Conservation (phyloP, 495 filamentous ascomycete genomes). For the Choiromyces venosus region DNA sequence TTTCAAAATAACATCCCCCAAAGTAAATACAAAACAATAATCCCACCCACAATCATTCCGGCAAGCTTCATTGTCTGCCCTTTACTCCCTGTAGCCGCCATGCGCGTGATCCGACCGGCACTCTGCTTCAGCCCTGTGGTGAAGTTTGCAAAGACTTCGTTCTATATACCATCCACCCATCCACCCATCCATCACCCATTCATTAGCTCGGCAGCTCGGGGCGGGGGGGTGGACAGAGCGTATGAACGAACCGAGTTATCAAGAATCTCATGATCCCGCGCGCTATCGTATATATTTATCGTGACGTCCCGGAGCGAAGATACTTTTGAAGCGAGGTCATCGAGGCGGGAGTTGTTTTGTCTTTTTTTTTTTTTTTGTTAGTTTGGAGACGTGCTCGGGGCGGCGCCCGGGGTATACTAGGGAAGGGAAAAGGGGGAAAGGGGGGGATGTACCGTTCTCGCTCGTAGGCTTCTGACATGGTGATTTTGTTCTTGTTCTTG, state of each 20-base stretch:
- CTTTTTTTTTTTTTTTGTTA: slow-evolving; percentile 4
- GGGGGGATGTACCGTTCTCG: slow-evolving; percentile 56
- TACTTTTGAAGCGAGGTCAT: slow-evolving; percentile 83
- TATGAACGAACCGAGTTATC: slow-evolving; percentile 66
- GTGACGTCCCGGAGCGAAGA: slow-evolving; percentile 90
- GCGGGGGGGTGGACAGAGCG: not conserved
- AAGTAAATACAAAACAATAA: slow-evolving; percentile 69
- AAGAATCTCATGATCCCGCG: slow-evolving; percentile 75
- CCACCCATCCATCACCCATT: no score
- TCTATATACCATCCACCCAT: slow-evolving; percentile 13
- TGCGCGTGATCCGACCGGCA: slow-evolving; percentile 77
- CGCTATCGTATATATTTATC: slow-evolving; percentile 96
- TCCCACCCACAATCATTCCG: slow-evolving; percentile 69
- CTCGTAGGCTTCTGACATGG: slow-evolving; percentile 92
- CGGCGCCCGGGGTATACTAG: no score
- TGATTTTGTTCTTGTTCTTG: not conserved
- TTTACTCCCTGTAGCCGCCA: slow-evolving; percentile 86
- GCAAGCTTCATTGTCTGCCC: slow-evolving; percentile 84
- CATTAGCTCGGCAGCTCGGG: not conserved
- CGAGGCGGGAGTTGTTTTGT: slow-evolving; percentile 93
- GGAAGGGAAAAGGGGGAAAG: not conserved
- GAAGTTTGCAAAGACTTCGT: slow-evolving; percentile 36
- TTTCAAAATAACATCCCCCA: slow-evolving; percentile 61
- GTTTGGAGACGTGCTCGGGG: no score
- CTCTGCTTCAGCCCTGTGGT: slow-evolving; percentile 69